Base-by-base conservation (phyloP, 148 eudicot genomes). In the Nepenthes mirabilis region DNA sequence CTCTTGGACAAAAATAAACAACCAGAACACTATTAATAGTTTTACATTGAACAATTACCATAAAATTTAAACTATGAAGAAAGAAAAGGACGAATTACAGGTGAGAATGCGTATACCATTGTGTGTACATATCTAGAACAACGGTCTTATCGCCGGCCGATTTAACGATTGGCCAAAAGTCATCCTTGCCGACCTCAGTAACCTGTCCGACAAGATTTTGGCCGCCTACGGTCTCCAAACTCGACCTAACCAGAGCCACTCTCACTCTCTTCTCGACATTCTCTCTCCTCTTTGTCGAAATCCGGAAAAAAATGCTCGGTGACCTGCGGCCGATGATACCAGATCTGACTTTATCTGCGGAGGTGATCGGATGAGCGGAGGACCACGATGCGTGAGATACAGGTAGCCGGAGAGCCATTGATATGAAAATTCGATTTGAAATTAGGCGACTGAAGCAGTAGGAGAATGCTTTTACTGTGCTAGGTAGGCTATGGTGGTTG, bases 91-190 rank as follows among this genome's bases (percentile, higher is more conserved):
- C 23, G 23, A 23, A 23, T 23, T 23, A 23, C 23, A 23, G 23
- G 23, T 23, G 23, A 23, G 23, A 23, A 23, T 23, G 23, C 23
- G 23, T 23, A 47, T 81, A 90, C 97, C 97, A 90, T 60, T 90
- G 95, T 56, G 97, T 90, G 75, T 76, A 90, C 97, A 87, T 87
- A 59, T 83, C 95, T 36, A 85, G 80, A 52, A 91, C 86, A 62
- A 87, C 86, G 55, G 78, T 54, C 75, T 85, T 91, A 32, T 81
- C 85, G 5, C 77, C 88, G 52, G 95, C 86, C 59, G 85, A 76
- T 8, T 85, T 68, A 55, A 83, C 97, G 68, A 88, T 77, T 1
- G 95, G 97, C 97, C 97, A 91, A 61, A 91, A 91, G 33, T 90
- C 83, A 43, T 88, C 97, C 74, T 85, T 80, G 58, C 62, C 37